Evolutionary conservation across 2,329 filamentous ascomycete species (phyloP), one percentile per base, ranked within the genome.

Genomic region (Hypoxylon sp.): DNA sequence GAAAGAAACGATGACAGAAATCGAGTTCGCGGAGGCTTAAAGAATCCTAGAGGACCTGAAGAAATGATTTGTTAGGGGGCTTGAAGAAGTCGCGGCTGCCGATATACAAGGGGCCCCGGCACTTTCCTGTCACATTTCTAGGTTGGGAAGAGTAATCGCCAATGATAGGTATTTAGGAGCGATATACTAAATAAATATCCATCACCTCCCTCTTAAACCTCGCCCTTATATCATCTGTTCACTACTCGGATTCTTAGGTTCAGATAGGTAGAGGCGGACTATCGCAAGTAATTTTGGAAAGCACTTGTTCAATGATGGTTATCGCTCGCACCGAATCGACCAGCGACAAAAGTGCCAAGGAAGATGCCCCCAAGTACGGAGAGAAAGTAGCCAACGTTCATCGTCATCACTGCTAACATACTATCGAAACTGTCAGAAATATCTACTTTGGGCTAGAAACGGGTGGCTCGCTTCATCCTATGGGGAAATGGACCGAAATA

Each of bases 341-440:
- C 73, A 28, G 67, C 69, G 14, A 74, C 48, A 23, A 75, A 75
- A 5, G 73, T 64, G 13, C 73, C 73, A 1, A 75, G 72, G 43
- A 75, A 75, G 38, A 75, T 74, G 14, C 75, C 75, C 10, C 64
- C 75, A 14, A 77, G 66, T 1, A 77, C 74, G 2, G 75, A 77
- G 11, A 75, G 65, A 55, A 77, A 77, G 60, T 77, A 77, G 30
- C 75, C 75, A 2, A 77, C 67, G 48, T 77, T 77, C 70, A 77
- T 75, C 19, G 75, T 76, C 75, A 77, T 77, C 5, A 77, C 74
- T 6, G 75, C 75, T 25, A 77, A 64, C 75, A 77, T 77, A 21
- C 75, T 77, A 30, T 58, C 17, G 34, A 10, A 43, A 30, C 5
- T 41, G 38, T 59, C 23, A 62, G 55, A 36, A 21, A 14, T 9